Evolutionary conservation across 345 rosid species (phyloP).

Genomic region (Heritiera fomes): DNA sequence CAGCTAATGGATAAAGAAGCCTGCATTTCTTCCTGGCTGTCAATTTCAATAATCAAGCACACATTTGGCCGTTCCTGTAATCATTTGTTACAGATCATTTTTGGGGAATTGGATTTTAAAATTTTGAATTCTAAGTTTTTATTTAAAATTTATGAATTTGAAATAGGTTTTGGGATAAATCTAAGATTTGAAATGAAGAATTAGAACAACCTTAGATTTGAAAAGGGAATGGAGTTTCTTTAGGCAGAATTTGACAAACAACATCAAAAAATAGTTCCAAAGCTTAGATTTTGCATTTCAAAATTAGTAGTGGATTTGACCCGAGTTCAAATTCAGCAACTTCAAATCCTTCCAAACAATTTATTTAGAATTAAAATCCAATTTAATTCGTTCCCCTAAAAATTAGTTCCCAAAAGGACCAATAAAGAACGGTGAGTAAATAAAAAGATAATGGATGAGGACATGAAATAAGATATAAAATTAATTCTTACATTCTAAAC

Average conservation of each 20-base stretch:
- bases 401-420: background rate
- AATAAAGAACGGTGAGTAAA: background rate
- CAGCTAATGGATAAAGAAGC: background rate
- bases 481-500: conserved; percentile 64
- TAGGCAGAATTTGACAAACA: background rate
- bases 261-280: background rate
- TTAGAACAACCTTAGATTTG: background rate
- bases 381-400: background rate
- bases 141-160: background rate
- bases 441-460: background rate
- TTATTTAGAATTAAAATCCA: background rate
- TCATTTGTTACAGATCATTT: background rate
- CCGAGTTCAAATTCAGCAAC: background rate
- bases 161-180: background rate
- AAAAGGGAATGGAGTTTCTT: background rate
- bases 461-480: conserved; percentile 11
- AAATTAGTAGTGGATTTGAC: background rate
- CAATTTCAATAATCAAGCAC: background rate
- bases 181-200: background rate
- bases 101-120: background rate
- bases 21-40: too few species aligned
- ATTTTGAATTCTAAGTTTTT: background rate
- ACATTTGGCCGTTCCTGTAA: background rate
- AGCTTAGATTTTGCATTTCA: background rate
- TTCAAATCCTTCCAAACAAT: background rate